Base-by-base conservation (phyloP, 352 stramenopile genomes). In the Blastocystis sp. region DNA sequence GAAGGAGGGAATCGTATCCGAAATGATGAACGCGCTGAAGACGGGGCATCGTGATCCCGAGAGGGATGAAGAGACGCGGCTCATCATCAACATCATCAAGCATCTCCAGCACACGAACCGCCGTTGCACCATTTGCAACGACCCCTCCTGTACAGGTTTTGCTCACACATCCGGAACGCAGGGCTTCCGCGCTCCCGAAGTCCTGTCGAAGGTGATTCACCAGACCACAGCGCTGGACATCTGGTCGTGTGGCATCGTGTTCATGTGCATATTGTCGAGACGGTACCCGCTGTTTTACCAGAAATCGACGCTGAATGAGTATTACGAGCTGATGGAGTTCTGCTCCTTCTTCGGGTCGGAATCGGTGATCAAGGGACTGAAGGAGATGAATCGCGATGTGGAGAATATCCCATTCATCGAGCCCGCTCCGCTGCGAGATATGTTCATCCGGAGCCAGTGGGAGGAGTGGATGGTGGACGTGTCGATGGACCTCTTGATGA, bases 221-320 rank as follows among this genome's bases (percentile, higher is more conserved):
- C 77, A 87, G 77, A 87, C 77, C 2, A 38, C 77, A 14, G 77
- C 77, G 7, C 34, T 87, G 38, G 77, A 87, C 54, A 77, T 87
- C 17, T 87, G 77, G 77, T 87, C 77, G 17, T 87, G 77, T 34
- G 77, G 77, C n/a, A 87, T 87, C 48, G 45, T 87, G n/a, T 87
- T 87, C 59, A 74, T 87, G 62, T 87, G 62, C 54, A 43, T 87
- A 19, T 24, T 87, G 21, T 77, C 77, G 19, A 17, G 65, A n/a
- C 19, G 77, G 45, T 87, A 87, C n/a, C 77, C 77, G n/a, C 65
- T 87, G 9, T 87, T 78, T 42, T 74, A 87, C 54, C 77, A 87
- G 43, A 74, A 77, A 24, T 78, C 77, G 24, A 76, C 61, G 59
- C 77, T 87, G 11, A 77, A 87, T 45, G 77, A 87, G 65, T 87